phyloP scores from a whole-genome alignment of 805 yeast species.

The Millerozyma miso region DNA sequence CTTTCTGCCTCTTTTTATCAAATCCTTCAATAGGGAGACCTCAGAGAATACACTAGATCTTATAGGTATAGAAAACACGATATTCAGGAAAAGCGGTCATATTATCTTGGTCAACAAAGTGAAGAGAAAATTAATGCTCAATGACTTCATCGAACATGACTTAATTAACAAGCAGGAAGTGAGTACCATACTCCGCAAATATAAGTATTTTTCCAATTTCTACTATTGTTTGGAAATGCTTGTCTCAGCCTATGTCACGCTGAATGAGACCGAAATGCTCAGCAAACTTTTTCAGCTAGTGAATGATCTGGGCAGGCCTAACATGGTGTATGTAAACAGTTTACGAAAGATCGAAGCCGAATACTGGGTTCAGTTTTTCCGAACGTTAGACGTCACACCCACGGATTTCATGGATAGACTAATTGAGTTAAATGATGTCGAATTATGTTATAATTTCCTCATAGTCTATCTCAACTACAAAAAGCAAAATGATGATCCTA shows the following conservation, averaged over 20 bases:
- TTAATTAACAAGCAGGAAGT: conserved; percentile 26
- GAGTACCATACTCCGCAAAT: conserved; percentile 28
- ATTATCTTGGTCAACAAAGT: conserved; percentile 29
- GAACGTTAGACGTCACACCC: conserved; percentile 39
- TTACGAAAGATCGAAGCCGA: conserved; percentile 56
- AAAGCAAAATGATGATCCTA: conserved; percentile 26
- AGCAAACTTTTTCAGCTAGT: conserved; percentile 17
- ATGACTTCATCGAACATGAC: conserved; percentile 46
- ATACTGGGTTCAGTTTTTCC: conserved; percentile 50
- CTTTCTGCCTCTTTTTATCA: conserved; percentile 23
- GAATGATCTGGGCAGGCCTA: conserved; percentile 15
- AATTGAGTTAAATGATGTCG: conserved; percentile 38
- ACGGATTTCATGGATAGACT: conserved; percentile 40
- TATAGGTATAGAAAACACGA: conserved; percentile 38
- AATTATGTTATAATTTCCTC: conserved; percentile 48
- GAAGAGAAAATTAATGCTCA: conserved; percentile 41
- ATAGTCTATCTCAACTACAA: conserved; percentile 51
- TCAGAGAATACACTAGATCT: conserved; percentile 30
- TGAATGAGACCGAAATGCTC: conserved; percentile 11
- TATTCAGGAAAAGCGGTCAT: conserved; percentile 22
- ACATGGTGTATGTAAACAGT: conserved; percentile 46
- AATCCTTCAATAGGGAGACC: conserved; percentile 4
- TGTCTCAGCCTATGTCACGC: conserved; percentile 38
- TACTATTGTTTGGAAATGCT: conserved; percentile 48
- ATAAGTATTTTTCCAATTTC: conserved; percentile 39